Evolutionary conservation across 768 basidiomycete species (phyloP), one percentile per base, ranked within the genome.

Genomic region (Boletales sp.): DNA sequence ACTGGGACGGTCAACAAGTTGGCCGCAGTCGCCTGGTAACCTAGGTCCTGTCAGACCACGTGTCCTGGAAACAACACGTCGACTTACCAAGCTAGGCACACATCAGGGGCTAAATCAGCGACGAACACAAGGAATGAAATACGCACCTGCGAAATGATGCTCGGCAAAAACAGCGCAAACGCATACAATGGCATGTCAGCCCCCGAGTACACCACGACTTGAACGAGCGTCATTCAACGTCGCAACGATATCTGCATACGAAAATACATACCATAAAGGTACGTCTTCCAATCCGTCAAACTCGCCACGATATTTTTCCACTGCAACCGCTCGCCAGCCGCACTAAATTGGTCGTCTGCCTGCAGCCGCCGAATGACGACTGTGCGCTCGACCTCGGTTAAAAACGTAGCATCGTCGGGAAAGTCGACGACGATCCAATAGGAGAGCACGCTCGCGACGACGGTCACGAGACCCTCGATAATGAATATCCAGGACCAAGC

Each of bases 341-440:
- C 86, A 61, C 83, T 86, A 66, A 83, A 84, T 61, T 87, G 83
- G 54, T 81, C 75, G 60, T 88, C 84, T 12, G 67, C 60, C 61
- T 89, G 84, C 33, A 90, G 71, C 17, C 86, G 73, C 19, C 81
- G 76, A 46, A 89, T 74, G 45, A 87, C 76, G 17, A 84, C 72
- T 8, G 81, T 82, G 30, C 85, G 74, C 67, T 90, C 88, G 3
- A 71, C 76, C 56, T 86, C 84, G n/a, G 75, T 77, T 7, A 91
- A 72, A 71, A 90, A 90, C 56, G 77, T 85, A 25, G 87, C 88
- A 1, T 81, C 86, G 57, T 90, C 86, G 4, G 89, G 88, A 68
- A 90, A 91, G 62, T 90, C 89, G 58, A 88, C 82, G 51, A 90
- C 80, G 60, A 90, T 80, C 76, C 79, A 90, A 70, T 82, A 90